These are phyloP conservation scores for Anthostomella pinea DNA, from an alignment of 2,329 filamentous ascomycete genomes.

Conservation along the genomic window DNA sequence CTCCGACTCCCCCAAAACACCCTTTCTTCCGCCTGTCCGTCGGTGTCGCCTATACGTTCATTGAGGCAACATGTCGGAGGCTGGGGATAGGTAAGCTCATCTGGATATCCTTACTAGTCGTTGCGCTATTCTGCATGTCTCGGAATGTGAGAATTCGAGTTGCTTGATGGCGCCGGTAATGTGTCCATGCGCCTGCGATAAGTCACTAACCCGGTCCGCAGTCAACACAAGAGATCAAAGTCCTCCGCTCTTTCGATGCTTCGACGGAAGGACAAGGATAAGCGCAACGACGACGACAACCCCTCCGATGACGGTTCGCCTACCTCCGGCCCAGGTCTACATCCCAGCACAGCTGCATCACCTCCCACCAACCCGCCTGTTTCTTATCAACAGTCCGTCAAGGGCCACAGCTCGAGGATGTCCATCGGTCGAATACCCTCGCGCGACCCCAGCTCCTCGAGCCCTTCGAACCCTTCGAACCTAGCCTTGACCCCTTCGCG, in stretches of 20 bases:
- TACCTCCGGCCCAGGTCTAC: slow-evolving; percentile 32
- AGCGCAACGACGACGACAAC: slow-evolving; percentile 49
- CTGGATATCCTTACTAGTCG: too few species aligned
- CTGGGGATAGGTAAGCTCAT: slow-evolving; percentile 37
- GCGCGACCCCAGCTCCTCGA: slow-evolving; percentile 21
- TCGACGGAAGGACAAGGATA: slow-evolving; percentile 46
- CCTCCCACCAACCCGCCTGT: slow-evolving; percentile 34
- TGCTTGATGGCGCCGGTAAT: too few species aligned
- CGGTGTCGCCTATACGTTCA: slow-evolving; percentile 1
- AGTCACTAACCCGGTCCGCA: slow-evolving; percentile 19
- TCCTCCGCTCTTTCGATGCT: slow-evolving; percentile 53
- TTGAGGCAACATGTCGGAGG: slow-evolving; percentile 34
- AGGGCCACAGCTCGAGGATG: slow-evolving; percentile 46
- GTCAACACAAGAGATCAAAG: slow-evolving; percentile 53
- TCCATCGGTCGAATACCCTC: slow-evolving; percentile 45
- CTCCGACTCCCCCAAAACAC: too few species aligned
- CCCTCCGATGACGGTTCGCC: slow-evolving; percentile 47
- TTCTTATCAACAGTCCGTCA: slow-evolving; percentile 35
- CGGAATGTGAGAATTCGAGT: too few species aligned
- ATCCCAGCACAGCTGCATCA: slow-evolving; percentile 32
- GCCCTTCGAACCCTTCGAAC: slow-evolving; percentile 3
- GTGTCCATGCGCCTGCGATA: slow-evolving; percentile 4
- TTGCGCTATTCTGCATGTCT: slow-evolving; percentile 7
- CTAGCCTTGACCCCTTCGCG: slow-evolving; percentile 11
- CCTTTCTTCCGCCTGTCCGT: too few species aligned